These are phyloP conservation scores for Epichloe sp. DNA, from an alignment of 2,329 filamentous ascomycete genomes.

Conservation along the genomic window DNA sequence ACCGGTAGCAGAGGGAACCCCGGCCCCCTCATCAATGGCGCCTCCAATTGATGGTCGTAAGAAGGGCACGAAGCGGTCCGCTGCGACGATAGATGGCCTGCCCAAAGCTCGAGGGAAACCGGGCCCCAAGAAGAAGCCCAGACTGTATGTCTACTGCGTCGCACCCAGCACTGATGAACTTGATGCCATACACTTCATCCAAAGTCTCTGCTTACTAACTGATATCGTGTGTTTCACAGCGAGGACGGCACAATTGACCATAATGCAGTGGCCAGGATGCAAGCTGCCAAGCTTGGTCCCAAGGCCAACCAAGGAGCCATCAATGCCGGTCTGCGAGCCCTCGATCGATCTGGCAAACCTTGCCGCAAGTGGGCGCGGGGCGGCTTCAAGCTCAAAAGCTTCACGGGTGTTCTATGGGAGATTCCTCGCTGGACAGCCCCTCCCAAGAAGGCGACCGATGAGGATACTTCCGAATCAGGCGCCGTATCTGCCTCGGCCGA, in stretches of 20 bases:
- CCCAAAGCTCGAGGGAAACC: conserved; percentile 75
- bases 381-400: conserved; percentile 75
- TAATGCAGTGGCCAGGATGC: conserved; percentile 33
- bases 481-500: conserved; percentile 34
- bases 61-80: conserved; percentile 60
- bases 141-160: conserved; percentile 56
- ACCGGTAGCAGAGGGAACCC: conserved; percentile 41
- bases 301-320: conserved; percentile 96
- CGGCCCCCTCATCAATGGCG: conserved; percentile 42
- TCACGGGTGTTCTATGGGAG: conserved; percentile 77
- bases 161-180: background rate
- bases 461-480: conserved; percentile 31
- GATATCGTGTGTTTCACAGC: conserved; percentile 22
- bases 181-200: background rate
- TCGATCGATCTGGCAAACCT: conserved; percentile 83
- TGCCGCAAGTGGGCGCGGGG: conserved; percentile 86
- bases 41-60: conserved; percentile 50
- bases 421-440: conserved; percentile 73
- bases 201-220: conserved; percentile 16
- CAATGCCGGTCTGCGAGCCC: conserved; percentile 86
- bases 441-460: conserved; percentile 37
- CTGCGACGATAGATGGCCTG: conserved; percentile 44
- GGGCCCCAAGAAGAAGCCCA: conserved; percentile 90
- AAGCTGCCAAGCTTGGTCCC: conserved; percentile 67
- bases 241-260: conserved; percentile 52